These are phyloP conservation scores for Suhomyces anneliseae DNA, from an alignment of 1,139 yeast species.

Conservation along the genomic window DNA sequence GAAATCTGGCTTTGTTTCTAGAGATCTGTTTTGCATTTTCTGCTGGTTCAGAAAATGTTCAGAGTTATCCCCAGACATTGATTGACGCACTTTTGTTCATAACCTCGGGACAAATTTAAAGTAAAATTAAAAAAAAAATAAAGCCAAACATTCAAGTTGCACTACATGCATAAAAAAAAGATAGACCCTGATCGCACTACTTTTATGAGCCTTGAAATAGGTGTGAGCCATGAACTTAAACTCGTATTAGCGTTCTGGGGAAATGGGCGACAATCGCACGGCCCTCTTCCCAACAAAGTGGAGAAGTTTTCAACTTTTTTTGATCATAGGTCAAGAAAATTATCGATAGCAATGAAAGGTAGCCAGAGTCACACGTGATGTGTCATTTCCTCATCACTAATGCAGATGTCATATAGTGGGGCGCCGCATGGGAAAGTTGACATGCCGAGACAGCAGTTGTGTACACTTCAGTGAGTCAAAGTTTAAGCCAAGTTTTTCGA, in stretches of 20 bases:
- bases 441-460: background rate
- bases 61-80: background rate
- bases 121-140: too few relatives aligned
- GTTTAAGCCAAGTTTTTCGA: background rate
- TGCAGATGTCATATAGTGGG: background rate
- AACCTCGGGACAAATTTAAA: background rate
- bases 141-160: background rate
- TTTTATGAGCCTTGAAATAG: constrained; percentile 3
- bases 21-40: background rate
- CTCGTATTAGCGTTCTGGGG: constrained; percentile 2
- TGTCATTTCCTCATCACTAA: background rate
- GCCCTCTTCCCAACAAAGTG: background rate
- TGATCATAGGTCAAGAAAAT: background rate
- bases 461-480: background rate
- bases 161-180: background rate
- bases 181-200: background rate
- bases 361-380: background rate
- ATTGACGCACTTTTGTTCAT: background rate
- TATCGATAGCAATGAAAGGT: background rate
- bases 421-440: background rate
- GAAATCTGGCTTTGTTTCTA: background rate
- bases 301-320: background rate
- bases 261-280: background rate
- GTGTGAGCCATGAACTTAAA: background rate
- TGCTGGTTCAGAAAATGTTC: too few relatives aligned